phyloP scores from a whole-genome alignment of 2,329 filamentous ascomycete species.

The Xylaria sp. region DNA sequence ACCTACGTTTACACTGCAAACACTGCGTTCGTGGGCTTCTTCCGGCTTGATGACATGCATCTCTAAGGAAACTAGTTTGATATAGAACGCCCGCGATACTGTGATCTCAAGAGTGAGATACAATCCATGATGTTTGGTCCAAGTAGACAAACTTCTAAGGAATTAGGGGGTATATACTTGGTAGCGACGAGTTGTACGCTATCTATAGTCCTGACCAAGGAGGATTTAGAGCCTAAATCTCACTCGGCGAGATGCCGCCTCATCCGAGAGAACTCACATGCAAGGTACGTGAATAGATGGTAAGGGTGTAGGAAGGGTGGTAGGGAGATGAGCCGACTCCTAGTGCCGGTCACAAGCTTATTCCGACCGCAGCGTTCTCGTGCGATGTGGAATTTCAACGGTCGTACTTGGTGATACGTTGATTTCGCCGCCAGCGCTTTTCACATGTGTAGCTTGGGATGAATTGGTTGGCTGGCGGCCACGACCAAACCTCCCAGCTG shows the following conservation, averaged over 20 bases:
- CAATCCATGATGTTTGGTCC: background rate
- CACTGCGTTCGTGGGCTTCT: background rate
- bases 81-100: no score
- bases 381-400: background rate
- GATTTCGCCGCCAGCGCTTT: background rate
- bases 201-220: background rate
- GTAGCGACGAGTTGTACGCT: background rate
- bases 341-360: background rate
- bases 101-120: background rate
- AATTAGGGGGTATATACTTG: background rate
- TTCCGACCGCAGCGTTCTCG: background rate
- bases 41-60: background rate
- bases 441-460: background rate
- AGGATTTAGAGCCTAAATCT: background rate
- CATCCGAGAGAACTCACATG: background rate
- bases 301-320: background rate
- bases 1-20: no score
- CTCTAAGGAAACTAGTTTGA: no score
- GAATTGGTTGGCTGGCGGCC: slow-evolving; percentile 7
- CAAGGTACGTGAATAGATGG: background rate
- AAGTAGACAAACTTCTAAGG: background rate
- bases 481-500: slow-evolving; percentile 9
- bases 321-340: background rate
- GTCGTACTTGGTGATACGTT: background rate
- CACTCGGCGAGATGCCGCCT: background rate